A percentile compares a stretch with the other conserved stretches of the same genome.
Evolutionary conservation across 1,139 yeast genomes (phyloP).

Genomic region (Saccharomyces hybrid): DNA sequence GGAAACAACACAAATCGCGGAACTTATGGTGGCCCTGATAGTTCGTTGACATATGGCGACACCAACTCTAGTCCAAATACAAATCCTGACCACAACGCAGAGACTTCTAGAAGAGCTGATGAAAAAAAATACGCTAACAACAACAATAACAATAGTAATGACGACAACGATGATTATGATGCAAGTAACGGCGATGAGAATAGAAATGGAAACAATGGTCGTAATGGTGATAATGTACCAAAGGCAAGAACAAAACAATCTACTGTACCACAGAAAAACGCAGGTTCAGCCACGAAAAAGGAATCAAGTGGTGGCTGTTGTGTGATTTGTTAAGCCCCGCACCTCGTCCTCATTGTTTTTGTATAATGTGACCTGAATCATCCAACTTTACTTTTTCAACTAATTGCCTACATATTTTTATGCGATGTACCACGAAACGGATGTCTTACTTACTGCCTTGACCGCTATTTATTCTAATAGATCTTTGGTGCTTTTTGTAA

Average conservation of each 20-base stretch:
- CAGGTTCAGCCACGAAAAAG: slow-evolving; percentile 6
- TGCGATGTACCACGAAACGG: background rate
- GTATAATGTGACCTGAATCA: background rate
- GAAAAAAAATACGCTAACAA: background rate
- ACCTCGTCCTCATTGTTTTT: background rate
- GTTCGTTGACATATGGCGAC: background rate
- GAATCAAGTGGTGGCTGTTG: slow-evolving; percentile 20
- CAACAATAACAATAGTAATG: background rate
- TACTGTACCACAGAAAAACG: slow-evolving; percentile 10
- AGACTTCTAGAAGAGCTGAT: background rate
- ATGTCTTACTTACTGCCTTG: background rate
- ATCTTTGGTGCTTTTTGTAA: background rate
- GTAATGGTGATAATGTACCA: background rate
- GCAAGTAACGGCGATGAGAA: background rate
- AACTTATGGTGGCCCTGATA: background rate
- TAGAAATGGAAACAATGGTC: background rate
- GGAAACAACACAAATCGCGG: background rate
- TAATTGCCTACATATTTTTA: background rate
- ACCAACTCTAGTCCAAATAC: background rate
- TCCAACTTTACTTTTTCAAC: background rate
- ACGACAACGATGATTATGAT: background rate
- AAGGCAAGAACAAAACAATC: slow-evolving; percentile 1
- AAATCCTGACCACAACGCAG: background rate
- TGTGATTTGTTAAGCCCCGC: slow-evolving; percentile 11
- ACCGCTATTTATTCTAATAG: background rate